Conservation (phyloP, 192 early-diverging fungal genomes). For the Backusella tuberculispora region DNA sequence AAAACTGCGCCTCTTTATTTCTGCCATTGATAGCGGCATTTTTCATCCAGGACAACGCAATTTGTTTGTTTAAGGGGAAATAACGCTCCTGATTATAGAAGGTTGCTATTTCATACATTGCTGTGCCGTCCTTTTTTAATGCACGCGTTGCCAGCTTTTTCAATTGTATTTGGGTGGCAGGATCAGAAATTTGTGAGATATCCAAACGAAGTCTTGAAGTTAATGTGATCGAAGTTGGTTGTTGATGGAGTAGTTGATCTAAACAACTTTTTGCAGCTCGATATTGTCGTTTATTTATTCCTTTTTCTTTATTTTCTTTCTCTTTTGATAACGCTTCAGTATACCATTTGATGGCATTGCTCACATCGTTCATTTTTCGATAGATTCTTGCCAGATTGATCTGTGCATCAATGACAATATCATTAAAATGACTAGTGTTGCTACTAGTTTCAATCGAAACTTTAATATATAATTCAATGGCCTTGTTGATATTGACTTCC, state of each 20-base stretch:
- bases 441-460: no score
- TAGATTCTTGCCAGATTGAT: neutral
- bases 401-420: neutral
- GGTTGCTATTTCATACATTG: neutral
- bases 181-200: neutral
- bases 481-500: neutral
- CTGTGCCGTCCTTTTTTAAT: neutral
- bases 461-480: neutral
- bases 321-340: neutral
- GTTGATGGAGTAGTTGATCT: neutral
- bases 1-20: constrained; percentile 6
- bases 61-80: neutral
- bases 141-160: neutral
- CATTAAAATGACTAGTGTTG: neutral
- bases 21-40: neutral
- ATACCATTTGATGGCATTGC: neutral
- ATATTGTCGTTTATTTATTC: neutral
- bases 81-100: neutral
- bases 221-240: neutral
- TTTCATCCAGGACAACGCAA: neutral
- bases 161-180: neutral
- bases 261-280: neutral
- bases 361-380: neutral
- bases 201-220: neutral
- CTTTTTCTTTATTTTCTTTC: neutral